phyloP scores from a whole-genome alignment of 345 rosid species.

The Triadica sebifera region DNA sequence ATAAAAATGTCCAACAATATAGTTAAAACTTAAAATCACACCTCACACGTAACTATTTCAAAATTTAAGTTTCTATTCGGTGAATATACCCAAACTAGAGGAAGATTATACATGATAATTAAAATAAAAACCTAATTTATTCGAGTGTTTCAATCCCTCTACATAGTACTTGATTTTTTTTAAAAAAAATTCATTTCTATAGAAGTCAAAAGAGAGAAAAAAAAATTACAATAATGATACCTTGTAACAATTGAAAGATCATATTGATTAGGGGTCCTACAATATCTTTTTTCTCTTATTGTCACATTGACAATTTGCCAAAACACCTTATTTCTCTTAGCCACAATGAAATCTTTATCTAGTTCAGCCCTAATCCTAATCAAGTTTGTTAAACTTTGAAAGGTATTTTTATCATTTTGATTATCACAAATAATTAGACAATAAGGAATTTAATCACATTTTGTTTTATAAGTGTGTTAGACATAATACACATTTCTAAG shows the following conservation, averaged over 20 bases:
- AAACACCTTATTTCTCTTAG: conserved; percentile 48
- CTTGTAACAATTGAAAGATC: conserved; percentile 66
- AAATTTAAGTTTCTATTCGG: not conserved
- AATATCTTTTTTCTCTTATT: conserved; percentile 47
- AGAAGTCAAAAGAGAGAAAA: too few species aligned
- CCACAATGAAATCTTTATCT: conserved; percentile 46
- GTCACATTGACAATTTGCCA: conserved; percentile 49
- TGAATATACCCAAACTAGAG: not conserved
- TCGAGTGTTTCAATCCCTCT: not conserved
- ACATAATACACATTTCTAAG: too few species aligned
- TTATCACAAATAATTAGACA: too few species aligned
- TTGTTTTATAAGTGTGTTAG: too few species aligned
- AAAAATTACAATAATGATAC: conserved; percentile 27
- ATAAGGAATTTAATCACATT: too few species aligned
- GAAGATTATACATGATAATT: not conserved
- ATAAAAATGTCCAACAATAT: too few species aligned
- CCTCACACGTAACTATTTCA: too few species aligned
- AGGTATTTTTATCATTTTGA: too few species aligned
- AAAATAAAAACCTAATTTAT: not conserved
- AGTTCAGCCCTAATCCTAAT: conserved; percentile 44
- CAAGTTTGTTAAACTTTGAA: too few species aligned
- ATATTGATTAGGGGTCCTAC: conserved; percentile 53
- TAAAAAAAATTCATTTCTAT: not conserved
- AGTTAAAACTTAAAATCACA: too few species aligned
- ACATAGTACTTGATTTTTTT: not conserved